phyloP scores from a whole-genome alignment of 2,329 filamentous ascomycete species.

The Aspergillus sclerotialis region DNA sequence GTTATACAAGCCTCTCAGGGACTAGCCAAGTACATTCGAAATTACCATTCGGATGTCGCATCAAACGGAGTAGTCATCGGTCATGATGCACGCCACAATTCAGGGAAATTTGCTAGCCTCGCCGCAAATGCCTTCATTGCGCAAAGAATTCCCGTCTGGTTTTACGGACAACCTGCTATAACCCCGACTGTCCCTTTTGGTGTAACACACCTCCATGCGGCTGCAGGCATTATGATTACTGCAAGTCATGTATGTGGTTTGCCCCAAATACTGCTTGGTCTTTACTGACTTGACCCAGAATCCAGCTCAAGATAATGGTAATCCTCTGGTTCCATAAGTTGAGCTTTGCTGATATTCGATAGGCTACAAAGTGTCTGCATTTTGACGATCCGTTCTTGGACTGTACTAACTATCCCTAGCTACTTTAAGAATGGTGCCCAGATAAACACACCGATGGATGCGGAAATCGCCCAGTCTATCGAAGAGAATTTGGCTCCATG shows the following conservation, averaged over 20 bases:
- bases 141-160: constrained; percentile 53
- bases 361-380: constrained; percentile 54
- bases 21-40: constrained; percentile 53
- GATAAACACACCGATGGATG: constrained; percentile 57
- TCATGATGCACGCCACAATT: constrained; percentile 58
- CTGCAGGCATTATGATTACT: constrained; percentile 59
- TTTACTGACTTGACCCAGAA: constrained; percentile 33
- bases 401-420: constrained; percentile 21
- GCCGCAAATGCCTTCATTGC: constrained; percentile 54
- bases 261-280: background rate
- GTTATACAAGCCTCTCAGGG: constrained; percentile 60
- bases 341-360: constrained; percentile 7
- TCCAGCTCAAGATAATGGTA: constrained; percentile 55
- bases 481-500: constrained; percentile 47
- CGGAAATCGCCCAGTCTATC: constrained; percentile 52
- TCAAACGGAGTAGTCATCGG: constrained; percentile 52
- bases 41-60: constrained; percentile 36
- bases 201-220: constrained; percentile 47
- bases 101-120: constrained; percentile 53
- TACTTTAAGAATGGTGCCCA: constrained; percentile 61
- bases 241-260: constrained; percentile 49
- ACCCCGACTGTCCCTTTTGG: constrained; percentile 59
- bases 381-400: constrained; percentile 2
- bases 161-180: constrained; percentile 49
- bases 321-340: background rate